phyloP scores from a whole-genome alignment of 306 rosid genomes.

The Amphicarpaea edgeworthii region DNA sequence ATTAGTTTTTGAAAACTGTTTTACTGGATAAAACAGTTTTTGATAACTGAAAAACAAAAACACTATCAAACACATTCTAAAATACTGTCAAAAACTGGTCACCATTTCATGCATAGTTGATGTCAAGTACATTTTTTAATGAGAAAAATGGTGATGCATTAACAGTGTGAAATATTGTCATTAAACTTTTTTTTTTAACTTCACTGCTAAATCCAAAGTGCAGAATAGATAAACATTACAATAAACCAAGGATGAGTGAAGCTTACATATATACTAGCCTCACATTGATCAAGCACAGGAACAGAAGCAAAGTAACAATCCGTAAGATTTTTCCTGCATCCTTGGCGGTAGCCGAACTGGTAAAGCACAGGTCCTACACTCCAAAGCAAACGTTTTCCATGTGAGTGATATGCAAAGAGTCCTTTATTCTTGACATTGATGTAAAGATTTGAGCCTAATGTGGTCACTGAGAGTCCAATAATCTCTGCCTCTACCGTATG shows the following conservation, averaged over 20 bases:
- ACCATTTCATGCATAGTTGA: too few relatives aligned
- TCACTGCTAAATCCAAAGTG: constrained; percentile 24
- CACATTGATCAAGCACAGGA: constrained; percentile 83
- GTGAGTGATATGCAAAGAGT: constrained; percentile 64
- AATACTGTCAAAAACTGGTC: too few relatives aligned
- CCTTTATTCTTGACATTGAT: constrained; percentile 66
- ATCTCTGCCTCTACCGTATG: constrained; percentile 55
- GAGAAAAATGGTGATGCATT: too few relatives aligned
- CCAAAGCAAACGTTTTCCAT: constrained; percentile 65
- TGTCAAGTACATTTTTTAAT: background rate
- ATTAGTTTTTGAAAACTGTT: too few relatives aligned
- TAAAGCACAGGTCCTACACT: constrained; percentile 78
- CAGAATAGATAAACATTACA: background rate
- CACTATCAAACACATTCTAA: too few relatives aligned
- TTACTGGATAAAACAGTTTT: too few relatives aligned
- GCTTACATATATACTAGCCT: constrained; percentile 83
- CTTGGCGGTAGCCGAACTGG: constrained; percentile 70
- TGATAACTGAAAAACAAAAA: constrained; percentile 10
- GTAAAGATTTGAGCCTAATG: constrained; percentile 57
- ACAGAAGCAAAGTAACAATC: constrained; percentile 69
- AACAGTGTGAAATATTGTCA: too few relatives aligned
- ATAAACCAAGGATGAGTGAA: constrained; percentile 39
- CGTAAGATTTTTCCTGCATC: constrained; percentile 65
- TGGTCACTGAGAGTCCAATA: constrained; percentile 76
- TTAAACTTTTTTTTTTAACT: constrained; percentile 63